Evolutionary conservation across 1,284 basidiomycete genomes (phyloP).

Genomic region (Ceratobasidium theobromae): DNA sequence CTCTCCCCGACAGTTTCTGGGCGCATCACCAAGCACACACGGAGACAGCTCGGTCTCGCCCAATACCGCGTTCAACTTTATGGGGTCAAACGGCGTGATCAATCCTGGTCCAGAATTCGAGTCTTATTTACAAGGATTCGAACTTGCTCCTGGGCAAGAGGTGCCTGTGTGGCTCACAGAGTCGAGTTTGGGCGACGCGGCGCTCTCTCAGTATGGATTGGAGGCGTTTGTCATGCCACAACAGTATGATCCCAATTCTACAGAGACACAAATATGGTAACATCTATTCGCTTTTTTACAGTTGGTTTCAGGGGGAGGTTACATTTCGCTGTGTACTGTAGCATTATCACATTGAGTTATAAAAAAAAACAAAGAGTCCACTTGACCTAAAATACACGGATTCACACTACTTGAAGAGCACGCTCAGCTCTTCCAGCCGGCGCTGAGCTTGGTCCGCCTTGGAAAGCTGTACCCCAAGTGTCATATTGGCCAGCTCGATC

Average conservation of each 20-base stretch:
- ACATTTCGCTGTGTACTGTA: conserved; percentile 25
- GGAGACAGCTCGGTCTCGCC: conserved; percentile 19
- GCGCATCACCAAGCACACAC: conserved; percentile 19
- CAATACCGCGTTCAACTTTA: conserved; percentile 6
- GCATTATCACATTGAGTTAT: conserved; percentile 11
- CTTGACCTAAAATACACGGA: no score
- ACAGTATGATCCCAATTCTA: conserved; percentile 48
- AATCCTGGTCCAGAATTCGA: conserved; percentile 39
- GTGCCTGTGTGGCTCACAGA: conserved; percentile 81
- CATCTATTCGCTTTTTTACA: background rate
- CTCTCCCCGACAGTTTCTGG: conserved; percentile 15
- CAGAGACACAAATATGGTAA: conserved; percentile 35
- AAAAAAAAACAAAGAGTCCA: no score
- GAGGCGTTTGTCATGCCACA: conserved; percentile 76
- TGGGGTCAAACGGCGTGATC: conserved; percentile 13
- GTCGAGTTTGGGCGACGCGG: conserved; percentile 69
- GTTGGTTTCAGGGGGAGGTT: background rate
- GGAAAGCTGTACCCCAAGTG: conserved; percentile 75
- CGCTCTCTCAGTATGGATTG: conserved; percentile 75
- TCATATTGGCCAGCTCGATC: conserved; percentile 88
- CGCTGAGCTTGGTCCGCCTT: conserved; percentile 82
- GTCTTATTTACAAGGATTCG: conserved; percentile 35
- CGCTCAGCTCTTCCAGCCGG: conserved; percentile 77
- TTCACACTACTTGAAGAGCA: conserved; percentile 58
- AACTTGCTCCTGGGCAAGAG: conserved; percentile 62